Evolutionary conservation across 1,284 basidiomycete genomes (phyloP).

Genomic region (Anthracocystis walkeri): DNA sequence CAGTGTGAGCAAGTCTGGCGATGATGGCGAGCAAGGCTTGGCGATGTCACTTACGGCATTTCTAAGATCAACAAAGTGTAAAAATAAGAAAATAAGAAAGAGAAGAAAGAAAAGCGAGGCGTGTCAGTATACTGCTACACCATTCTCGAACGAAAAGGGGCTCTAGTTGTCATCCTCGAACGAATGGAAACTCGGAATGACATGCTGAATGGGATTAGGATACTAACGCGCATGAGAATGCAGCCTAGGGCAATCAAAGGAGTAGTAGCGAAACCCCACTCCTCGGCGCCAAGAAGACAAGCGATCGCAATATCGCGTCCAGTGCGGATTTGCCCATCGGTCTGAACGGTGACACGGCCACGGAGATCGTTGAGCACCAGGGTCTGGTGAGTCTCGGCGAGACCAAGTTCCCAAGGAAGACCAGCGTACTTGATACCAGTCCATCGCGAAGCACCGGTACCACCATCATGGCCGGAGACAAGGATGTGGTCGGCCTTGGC

Average conservation of each 20-base stretch:
- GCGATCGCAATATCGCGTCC: constrained; percentile 65
- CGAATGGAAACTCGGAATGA: neutral
- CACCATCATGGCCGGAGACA: constrained; percentile 67
- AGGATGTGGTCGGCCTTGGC: constrained; percentile 68
- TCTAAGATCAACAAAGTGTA: neutral
- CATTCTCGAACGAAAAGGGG: neutral
- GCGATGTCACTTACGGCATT: constrained; percentile 8
- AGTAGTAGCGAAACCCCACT: constrained; percentile 65
- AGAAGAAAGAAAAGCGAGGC: constrained; percentile 68
- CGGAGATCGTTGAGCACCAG: constrained; percentile 67
- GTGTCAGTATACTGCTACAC: neutral
- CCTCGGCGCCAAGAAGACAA: constrained; percentile 65
- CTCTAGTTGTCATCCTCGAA: neutral
- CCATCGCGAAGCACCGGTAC: constrained; percentile 67
- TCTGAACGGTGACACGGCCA: constrained; percentile 65
- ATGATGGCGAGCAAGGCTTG: neutral
- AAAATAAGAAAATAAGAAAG: neutral
- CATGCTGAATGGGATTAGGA: too few species aligned
- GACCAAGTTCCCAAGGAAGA: constrained; percentile 67
- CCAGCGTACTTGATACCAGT: constrained; percentile 67
- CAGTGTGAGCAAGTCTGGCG: neutral
- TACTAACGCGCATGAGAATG: constrained; percentile 62
- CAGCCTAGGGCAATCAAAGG: constrained; percentile 66
- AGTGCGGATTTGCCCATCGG: constrained; percentile 64
- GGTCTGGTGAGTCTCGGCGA: constrained; percentile 67